Conservation (phyloP, 352 stramenopile species). For the Globisporangium emineosum region DNA sequence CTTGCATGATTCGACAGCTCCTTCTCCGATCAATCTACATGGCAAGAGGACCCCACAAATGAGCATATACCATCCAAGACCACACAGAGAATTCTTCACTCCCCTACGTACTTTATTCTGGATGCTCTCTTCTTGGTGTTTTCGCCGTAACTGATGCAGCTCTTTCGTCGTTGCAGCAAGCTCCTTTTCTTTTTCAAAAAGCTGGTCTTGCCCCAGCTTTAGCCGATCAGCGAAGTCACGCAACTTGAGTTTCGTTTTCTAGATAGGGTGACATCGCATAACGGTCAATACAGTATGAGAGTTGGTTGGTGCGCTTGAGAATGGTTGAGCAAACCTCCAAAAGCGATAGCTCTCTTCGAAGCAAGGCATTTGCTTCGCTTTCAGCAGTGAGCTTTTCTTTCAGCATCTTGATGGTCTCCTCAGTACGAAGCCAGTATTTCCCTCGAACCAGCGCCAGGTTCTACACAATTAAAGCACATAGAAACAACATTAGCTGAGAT, state of each 20-base stretch:
- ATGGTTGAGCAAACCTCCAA: neutral
- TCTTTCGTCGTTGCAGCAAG: conserved; percentile 11
- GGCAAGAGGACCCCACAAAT: neutral
- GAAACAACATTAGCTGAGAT: neutral
- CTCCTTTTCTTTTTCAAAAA: conserved; percentile 15
- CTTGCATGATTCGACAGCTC: conserved; percentile 22
- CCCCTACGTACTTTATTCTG: conserved; percentile 17
- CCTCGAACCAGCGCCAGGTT: conserved; percentile 8
- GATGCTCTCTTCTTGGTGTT: conserved; percentile 17
- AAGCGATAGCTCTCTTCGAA: neutral
- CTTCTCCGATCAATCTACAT: conserved; percentile 22
- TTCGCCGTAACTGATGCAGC: conserved; percentile 12
- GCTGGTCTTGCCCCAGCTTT: conserved; percentile 1
- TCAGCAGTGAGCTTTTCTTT: conserved; percentile 9
- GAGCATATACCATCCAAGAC: neutral
- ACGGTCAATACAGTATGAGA: neutral
- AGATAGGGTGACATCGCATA: neutral
- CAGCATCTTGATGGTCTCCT: conserved; percentile 5
- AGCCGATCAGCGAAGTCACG: neutral
- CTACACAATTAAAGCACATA: neutral
- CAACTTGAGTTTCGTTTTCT: conserved; percentile 7
- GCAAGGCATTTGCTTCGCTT: neutral
- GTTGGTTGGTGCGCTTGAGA: neutral
- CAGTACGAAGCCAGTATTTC: conserved; percentile 15
- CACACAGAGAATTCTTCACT: neutral